Evolutionary conservation across 192 early-diverging fungal species (phyloP), one percentile per base, ranked within the genome.

Genomic region (Coemansia sp.): DNA sequence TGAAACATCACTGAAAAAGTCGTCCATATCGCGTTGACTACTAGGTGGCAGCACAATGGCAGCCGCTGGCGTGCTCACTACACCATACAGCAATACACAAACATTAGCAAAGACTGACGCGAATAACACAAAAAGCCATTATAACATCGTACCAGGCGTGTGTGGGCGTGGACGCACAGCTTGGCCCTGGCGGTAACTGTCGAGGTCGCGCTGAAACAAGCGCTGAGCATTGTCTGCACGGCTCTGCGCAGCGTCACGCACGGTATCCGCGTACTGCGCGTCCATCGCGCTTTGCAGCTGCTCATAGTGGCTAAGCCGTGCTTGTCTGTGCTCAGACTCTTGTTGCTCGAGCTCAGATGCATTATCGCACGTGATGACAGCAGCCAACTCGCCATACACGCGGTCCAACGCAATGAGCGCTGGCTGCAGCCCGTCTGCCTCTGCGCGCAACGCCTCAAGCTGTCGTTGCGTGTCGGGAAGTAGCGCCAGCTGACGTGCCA

Each of bases 201-300:
- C 77, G 26, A 80, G 49, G 52, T 80, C 77, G 53, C 68, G 68
- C 65, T 80, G 68, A 50, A 80, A 80, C 17, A 62, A 65, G 58
- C 71, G 77, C 21, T 50, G 68, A 3, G 77, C 77, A 23, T 44
- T 60, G 36, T 65, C 71, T 1, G 62, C 77, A 4, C 77, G 77
- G 20, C 37, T 54, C 47, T 62, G 58, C 44, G 63, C 72, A 40
- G 57, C 57, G 40, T 67, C 59, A 50, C 67, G 77, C 10, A 62
- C 26, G 31, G 70, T 26, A 17, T 74, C 77, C 9, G 66, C 65
- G 23, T 71, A 74, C 54, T 80, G 77, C n/a, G 51, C 56, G 72
- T 80, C 77, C 77, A 80, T 68, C 21, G 56, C 52, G 19, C 58
- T 53, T 59, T 80, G 77, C 17, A 80, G 68, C 53, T 74, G 61